A percentile compares a stretch with the other conserved stretches of the same genome.
Conservation (phyloP, 2,329 filamentous ascomycete species). For the Colletotrichum somersetense region DNA sequence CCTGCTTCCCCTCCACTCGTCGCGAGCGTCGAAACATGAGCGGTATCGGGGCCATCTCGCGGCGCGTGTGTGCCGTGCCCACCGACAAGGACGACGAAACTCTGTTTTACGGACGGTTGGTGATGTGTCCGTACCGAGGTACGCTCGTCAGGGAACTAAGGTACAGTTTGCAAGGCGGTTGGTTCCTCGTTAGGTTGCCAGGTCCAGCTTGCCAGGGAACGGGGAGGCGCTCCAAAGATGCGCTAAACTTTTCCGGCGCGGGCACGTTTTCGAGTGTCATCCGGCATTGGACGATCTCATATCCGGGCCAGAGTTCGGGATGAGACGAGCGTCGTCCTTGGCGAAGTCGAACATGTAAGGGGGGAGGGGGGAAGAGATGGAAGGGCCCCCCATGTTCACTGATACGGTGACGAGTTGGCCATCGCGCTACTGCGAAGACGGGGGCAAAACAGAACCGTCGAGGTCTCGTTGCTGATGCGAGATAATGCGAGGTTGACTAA, state of each 20-base stretch:
- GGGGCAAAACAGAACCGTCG: neutral
- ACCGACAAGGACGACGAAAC: neutral
- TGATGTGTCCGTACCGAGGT: conserved; percentile 1
- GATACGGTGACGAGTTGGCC: neutral
- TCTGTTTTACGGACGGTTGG: conserved; percentile 10
- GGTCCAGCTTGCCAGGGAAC: neutral
- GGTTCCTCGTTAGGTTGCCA: no score
- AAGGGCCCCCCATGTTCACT: neutral
- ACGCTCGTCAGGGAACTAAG: neutral
- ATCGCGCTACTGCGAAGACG: neutral
- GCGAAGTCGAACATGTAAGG: neutral
- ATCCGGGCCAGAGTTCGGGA: neutral
- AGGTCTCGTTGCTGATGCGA: neutral
- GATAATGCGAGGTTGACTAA: conserved; percentile 4
- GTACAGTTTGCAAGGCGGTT: no score
- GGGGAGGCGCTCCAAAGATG: neutral
- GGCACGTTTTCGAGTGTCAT: conserved; percentile 5
- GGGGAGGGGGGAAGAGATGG: neutral
- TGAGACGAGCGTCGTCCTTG: conserved; percentile 1
- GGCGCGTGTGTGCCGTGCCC: neutral
- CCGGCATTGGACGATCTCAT: conserved; percentile 16
- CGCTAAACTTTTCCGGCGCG: neutral
- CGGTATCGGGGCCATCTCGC: conserved; percentile 25
- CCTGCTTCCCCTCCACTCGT: neutral
- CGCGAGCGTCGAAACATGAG: conserved; percentile 27